Conservation (phyloP, 73 alveolate genomes). For the Durusdinium trenchii region DNA sequence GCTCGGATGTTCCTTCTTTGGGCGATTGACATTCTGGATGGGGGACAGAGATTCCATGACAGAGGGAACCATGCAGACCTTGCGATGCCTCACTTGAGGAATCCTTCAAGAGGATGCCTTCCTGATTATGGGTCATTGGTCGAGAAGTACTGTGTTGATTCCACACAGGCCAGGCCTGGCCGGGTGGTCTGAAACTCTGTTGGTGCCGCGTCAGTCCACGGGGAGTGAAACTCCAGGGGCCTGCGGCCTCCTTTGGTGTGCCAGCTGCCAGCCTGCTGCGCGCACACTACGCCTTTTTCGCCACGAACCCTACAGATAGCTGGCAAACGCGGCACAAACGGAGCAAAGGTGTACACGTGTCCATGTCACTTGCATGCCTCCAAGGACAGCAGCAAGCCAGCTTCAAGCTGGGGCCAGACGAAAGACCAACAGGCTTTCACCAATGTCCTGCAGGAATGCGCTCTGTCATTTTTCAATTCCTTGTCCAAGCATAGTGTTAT, state of each 20-base stretch:
- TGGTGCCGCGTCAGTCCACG: no score
- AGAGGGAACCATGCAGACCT: no score
- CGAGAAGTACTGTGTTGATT: constrained; percentile 62
- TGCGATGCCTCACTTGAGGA: no score
- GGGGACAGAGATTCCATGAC: no score
- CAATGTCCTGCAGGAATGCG: not conserved
- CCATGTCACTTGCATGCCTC: not conserved
- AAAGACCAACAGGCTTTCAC: constrained; percentile 11
- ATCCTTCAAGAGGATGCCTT: constrained; percentile 71
- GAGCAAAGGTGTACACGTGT: not conserved
- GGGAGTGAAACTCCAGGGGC: constrained; percentile 38
- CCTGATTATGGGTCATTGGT: constrained; percentile 70
- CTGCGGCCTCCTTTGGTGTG: constrained; percentile 78
- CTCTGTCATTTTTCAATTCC: not conserved
- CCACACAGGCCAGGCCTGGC: constrained; percentile 40
- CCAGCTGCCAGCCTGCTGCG: constrained; percentile 93
- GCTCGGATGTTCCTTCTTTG: no score
- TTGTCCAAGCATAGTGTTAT: not conserved
- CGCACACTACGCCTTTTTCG: constrained; percentile 81
- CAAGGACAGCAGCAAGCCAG: constrained; percentile 30
- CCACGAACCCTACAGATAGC: no score
- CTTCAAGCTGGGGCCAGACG: constrained; percentile 58
- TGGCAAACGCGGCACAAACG: no score
- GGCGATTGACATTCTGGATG: no score
- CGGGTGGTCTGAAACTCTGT: no score